phyloP scores from a whole-genome alignment of 192 early-diverging fungal species.

The Coemansia sp. region DNA sequence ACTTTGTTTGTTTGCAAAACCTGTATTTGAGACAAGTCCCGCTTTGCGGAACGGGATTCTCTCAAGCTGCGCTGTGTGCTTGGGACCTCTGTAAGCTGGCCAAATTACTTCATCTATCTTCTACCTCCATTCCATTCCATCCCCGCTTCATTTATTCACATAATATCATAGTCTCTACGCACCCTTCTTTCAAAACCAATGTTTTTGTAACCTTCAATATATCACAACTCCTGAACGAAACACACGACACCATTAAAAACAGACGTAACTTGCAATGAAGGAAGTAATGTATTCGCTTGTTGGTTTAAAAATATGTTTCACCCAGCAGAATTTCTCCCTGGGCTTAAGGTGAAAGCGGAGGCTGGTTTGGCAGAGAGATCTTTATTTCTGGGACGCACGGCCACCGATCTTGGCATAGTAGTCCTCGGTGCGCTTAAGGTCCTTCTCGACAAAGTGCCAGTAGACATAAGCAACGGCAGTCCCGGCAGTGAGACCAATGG shows the following conservation, averaged over 20 bases:
- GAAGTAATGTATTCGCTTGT: too few species aligned
- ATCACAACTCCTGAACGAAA: not conserved
- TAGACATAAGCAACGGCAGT: conserved; percentile 35
- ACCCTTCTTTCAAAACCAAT: not conserved
- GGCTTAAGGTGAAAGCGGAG: not conserved
- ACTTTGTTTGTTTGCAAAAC: not conserved
- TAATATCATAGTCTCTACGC: not conserved
- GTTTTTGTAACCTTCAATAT: conserved; percentile 2
- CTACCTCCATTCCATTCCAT: not conserved
- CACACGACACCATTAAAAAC: not conserved
- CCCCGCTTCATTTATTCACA: not conserved
- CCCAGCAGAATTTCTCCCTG: too few species aligned
- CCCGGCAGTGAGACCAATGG: conserved; percentile 43
- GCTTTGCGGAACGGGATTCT: too few species aligned
- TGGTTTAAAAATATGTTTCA: too few species aligned
- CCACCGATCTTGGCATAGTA: conserved; percentile 50
- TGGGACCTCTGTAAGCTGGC: too few species aligned
- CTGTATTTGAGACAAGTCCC: too few species aligned
- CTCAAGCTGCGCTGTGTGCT: too few species aligned
- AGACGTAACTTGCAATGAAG: too few species aligned
- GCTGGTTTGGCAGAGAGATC: not conserved
- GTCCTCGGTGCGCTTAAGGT: conserved; percentile 38
- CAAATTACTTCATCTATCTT: not conserved
- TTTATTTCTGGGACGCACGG: conserved; percentile 37
- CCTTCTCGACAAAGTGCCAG: conserved; percentile 53